Base-by-base conservation (phyloP, 352 stramenopile species). In the Phytophthora idaei region DNA sequence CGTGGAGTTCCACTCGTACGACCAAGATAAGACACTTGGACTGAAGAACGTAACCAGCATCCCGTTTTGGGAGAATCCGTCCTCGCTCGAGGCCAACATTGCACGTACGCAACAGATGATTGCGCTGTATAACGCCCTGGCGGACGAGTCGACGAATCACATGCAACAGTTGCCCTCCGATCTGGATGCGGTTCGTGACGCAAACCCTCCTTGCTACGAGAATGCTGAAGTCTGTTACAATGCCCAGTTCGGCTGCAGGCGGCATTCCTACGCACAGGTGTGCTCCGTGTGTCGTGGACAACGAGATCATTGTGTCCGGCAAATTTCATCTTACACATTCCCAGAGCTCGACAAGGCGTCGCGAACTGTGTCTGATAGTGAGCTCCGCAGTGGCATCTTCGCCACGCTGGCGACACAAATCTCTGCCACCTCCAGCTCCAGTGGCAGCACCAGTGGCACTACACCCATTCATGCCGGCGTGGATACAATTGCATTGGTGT, bases 261-360 rank as follows among this genome's bases (percentile, higher is more conserved):
- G 80, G 31, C 76, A 86, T 55, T 86, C 81, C 47, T 88, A 88
- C 59, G 80, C 76, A 5, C 83, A 90, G 50, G 81, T 90, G 15
- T 92, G 81, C 45, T 76, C 73, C 1, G 70, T 90, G 17, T 90
- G 83, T 58, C 71, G 71, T 5, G 74, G 74, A 15, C 72, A 76
- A 52, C 49, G 58, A 50, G 71, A 61, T 46, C 57, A 68, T 5
- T 89, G 81, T 58, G 67, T 82, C 5, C 52, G 69, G 0, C 73
- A 75, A 45, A 61, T 74, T n/a, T 71, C 71, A 5, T 67, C 65
- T 8, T 78, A 84, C 45, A 65, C 48, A n/a, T 90, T 90, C 42
- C 75, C 77, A 14, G 62, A 57, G 48, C 71, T 90, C n/a, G 50
- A 50, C 1, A 61, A 69, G 31, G 73, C 54, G 1, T 29, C 62